phyloP scores from a whole-genome alignment of 805 yeast genomes.

The Pichia thaimueangensis region DNA sequence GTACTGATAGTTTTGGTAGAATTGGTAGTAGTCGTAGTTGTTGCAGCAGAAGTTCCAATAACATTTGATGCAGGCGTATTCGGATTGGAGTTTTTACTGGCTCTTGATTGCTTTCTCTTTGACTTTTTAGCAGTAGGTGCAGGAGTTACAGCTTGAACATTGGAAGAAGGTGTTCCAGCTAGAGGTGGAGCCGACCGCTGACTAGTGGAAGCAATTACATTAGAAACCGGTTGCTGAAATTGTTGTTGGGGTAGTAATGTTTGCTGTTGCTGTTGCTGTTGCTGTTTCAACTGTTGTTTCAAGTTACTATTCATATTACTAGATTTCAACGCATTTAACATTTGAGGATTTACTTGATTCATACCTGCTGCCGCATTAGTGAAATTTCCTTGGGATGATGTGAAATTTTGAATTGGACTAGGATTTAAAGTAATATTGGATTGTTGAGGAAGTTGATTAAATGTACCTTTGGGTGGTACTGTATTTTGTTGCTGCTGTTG shows the following conservation, averaged over 20 bases:
- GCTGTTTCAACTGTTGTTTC: too few species aligned
- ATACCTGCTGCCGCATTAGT: background rate
- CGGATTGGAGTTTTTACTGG: background rate
- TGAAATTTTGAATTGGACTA: conserved; percentile 7
- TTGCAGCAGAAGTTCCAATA: conserved; percentile 10
- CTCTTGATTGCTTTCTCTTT: conserved; percentile 2
- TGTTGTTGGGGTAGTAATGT: too few species aligned
- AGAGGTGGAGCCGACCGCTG: background rate
- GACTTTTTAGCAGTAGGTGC: background rate
- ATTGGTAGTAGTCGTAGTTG: background rate
- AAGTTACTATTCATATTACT: too few species aligned
- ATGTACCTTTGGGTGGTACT: conserved; percentile 18
- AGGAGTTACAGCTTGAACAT: background rate
- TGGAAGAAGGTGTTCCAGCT: background rate
- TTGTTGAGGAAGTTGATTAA: conserved; percentile 5
- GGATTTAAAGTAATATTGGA: conserved; percentile 13
- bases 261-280: background rate
- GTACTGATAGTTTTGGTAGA: background rate
- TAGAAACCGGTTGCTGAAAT: too few species aligned
- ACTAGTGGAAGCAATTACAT: too few species aligned
- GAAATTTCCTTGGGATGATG: background rate
- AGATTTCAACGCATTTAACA: background rate
- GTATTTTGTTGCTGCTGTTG: conserved; percentile 22
- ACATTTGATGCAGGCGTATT: conserved; percentile 9
- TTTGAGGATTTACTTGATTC: background rate